Evolutionary conservation across 306 rosid species (phyloP), one percentile per base, ranked within the genome.

Genomic region (Urtica urens): DNA sequence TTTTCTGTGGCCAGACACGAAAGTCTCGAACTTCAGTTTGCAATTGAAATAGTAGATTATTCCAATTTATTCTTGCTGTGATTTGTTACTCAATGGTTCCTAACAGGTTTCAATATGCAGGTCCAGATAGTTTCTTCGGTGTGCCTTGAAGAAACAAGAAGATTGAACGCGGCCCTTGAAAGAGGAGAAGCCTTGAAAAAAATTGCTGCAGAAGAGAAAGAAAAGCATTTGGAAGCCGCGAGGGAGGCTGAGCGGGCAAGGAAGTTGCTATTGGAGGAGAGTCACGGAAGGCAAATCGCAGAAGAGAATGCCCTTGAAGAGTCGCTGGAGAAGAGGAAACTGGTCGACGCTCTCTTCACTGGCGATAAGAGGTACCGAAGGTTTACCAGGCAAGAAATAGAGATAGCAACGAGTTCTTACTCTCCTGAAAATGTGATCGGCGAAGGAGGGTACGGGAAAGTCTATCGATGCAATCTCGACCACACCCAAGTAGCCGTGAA

Each of bases 371-470:
- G 97, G 73, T 90, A 84, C 71, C 74, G 93, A 66, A 74, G 74
- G 55, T 90, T 84, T 72, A 66, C 74, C 23, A 71, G 72, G 73
- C 78, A 72, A 19, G 97, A 84, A 78, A 81, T 90, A 55, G 77
- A 69, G 72, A 45, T 38, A n/a, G 97, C 94, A 0, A 90, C 97
- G 24, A 62, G 65, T 53, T 68, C 51, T 72, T 84, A 81, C 24
- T 65, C 80, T 1, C 60, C 57, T 64, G 68, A 51, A 53, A 77
- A 72, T 55, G 60, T 81, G 58, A 84, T 90, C 35, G 95, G 97
- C 17, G 90, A 77, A 64, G 97, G 97, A 48, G 97, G 97, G 42
- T 90, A 84, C 52, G 95, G 97, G 44, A 84, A 84, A 65, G 97
- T 90, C 63, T 90, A 84, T 72, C 79, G 71, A 70, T 84, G 97